Percentiles rank a stretch among this genome's conserved stretches.
Evolutionary conservation across 2,329 filamentous ascomycete genomes (phyloP).

Genomic region (Xylariaceae sp.): DNA sequence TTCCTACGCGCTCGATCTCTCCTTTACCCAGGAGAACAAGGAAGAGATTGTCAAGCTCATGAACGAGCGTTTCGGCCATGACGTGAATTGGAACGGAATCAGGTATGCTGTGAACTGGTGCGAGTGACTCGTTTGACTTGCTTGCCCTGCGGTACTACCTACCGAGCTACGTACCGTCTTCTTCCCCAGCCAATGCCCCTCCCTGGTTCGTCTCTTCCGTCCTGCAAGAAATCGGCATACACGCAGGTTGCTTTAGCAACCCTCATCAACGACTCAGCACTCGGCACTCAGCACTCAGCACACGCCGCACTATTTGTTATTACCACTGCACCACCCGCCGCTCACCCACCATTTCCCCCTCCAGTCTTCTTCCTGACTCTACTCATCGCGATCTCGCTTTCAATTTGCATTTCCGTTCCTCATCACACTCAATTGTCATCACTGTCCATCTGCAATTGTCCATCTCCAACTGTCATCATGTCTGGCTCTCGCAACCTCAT

Average conservation of each 20-base stretch:
- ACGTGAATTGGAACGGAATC: constrained; percentile 34
- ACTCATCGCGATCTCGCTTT: not conserved
- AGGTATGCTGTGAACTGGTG: constrained; percentile 28
- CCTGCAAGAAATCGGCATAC: not conserved
- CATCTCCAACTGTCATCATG: constrained; percentile 2
- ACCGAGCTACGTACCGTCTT: no score
- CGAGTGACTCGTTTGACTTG: constrained; percentile 8
- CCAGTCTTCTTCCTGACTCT: not conserved
- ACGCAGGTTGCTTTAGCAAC: not conserved
- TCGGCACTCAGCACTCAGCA: not conserved
- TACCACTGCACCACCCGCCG: not conserved
- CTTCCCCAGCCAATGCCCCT: not conserved
- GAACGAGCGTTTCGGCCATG: constrained; percentile 20
- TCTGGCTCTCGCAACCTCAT: not conserved
- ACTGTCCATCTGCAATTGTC: not conserved
- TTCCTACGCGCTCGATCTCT: constrained; percentile 15
- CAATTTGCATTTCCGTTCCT: not conserved
- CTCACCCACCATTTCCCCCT: not conserved
- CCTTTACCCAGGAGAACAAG: constrained; percentile 22
- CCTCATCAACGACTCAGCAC: not conserved
- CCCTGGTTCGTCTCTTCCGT: not conserved
- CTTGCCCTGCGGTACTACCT: no score
- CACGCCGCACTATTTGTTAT: not conserved
- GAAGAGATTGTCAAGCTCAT: constrained; percentile 22
- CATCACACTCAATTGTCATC: not conserved